Conservation (phyloP, 1,284 basidiomycete genomes). For the Cutaneotrichosporon arboriforme region DNA sequence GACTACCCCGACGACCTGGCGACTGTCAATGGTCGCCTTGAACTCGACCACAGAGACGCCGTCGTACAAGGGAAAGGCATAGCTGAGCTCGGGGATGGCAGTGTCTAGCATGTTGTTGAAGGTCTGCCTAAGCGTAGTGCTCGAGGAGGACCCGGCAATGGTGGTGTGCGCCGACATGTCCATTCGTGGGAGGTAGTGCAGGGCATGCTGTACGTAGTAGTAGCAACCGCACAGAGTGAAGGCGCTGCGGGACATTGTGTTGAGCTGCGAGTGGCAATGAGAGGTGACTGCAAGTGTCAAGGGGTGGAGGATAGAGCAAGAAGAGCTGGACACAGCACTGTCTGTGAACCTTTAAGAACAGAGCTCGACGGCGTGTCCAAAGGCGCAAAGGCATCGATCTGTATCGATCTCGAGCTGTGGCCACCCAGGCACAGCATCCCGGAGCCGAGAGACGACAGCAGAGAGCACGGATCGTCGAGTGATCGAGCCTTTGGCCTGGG, state of each 20-base stretch:
- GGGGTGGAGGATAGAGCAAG: not conserved
- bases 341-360: not conserved
- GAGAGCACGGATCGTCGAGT: too few relatives aligned
- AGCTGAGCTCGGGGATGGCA: slow-evolving; percentile 52
- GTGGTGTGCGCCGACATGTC: slow-evolving; percentile 4
- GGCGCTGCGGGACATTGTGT: too few relatives aligned
- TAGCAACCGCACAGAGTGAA: slow-evolving; percentile 2
- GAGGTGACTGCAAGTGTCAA: too few relatives aligned
- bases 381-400: too few relatives aligned
- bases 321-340: not conserved
- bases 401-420: not conserved
- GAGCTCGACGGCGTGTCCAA: too few relatives aligned
- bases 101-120: slow-evolving; percentile 50
- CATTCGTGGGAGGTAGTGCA: slow-evolving; percentile 4
- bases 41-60: slow-evolving; percentile 55
- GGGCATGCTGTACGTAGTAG: not conserved
- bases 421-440: too few relatives aligned
- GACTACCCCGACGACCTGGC: slow-evolving; percentile 51
- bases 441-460: too few relatives aligned
- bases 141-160: slow-evolving; percentile 49
- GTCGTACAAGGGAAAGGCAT: slow-evolving; percentile 59
- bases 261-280: too few relatives aligned
- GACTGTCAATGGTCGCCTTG: slow-evolving; percentile 50
- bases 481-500: too few relatives aligned
- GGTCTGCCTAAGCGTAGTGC: slow-evolving; percentile 53